phyloP scores from a whole-genome alignment of 2,329 filamentous ascomycete species.

The Microthyrium microscopicum region DNA sequence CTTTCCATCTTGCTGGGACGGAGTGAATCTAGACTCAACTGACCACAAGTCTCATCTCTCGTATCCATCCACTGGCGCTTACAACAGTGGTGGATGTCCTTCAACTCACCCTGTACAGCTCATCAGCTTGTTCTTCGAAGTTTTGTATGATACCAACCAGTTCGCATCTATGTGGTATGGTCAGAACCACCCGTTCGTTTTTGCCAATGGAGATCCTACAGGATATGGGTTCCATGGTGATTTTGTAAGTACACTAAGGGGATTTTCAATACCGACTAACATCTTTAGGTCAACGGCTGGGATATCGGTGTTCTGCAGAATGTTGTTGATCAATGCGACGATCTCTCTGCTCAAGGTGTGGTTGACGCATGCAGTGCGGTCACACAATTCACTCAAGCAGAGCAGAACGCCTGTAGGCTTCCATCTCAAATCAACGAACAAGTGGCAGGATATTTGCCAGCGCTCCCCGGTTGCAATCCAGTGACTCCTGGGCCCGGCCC shows the following conservation, averaged over 20 bases:
- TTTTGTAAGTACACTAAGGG: too few relatives aligned
- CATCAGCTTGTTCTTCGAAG: conserved; percentile 26
- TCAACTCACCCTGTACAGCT: conserved; percentile 20
- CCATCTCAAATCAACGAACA: conserved; percentile 27
- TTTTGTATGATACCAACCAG: conserved; percentile 18
- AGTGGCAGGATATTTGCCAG: conserved; percentile 27
- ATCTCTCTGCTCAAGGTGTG: conserved; percentile 32
- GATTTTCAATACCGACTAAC: too few relatives aligned
- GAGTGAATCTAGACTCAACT: conserved; percentile 18
- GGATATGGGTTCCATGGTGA: conserved; percentile 56
- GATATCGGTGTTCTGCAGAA: conserved; percentile 45
- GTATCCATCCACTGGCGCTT: conserved; percentile 21
- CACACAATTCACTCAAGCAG: conserved; percentile 14
- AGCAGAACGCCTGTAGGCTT: conserved; percentile 36
- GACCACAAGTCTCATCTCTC: conserved; percentile 37
- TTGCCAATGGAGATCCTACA: conserved; percentile 53
- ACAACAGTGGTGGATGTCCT: conserved; percentile 28
- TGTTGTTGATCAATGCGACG: conserved; percentile 51
- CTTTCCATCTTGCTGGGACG: conserved; percentile 24
- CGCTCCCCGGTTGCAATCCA: conserved; percentile 40
- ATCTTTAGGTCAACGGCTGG: conserved; percentile 58
- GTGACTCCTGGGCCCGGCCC: conserved; percentile 28
- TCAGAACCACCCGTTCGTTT: conserved; percentile 42
- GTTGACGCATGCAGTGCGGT: conserved; percentile 19
- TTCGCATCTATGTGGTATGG: conserved; percentile 15